phyloP scores from a whole-genome alignment of 306 rosid genomes.

The Begonia masoniana region DNA sequence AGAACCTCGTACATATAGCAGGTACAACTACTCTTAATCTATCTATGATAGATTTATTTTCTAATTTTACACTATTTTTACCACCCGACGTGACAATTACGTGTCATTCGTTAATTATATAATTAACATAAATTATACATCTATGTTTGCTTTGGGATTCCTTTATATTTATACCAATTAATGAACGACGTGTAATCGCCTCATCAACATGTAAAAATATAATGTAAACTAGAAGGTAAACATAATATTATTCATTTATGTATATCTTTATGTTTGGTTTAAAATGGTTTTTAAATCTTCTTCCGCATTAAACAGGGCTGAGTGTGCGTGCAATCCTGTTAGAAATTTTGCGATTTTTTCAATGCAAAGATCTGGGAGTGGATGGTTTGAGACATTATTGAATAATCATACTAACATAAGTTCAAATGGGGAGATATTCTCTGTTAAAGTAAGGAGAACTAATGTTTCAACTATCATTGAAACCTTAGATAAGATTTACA shows the following conservation, averaged over 20 bases:
- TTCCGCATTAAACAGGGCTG: constrained; percentile 45
- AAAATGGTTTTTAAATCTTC: constrained; percentile 15
- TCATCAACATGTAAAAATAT: too few relatives aligned
- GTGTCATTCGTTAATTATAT: too few relatives aligned
- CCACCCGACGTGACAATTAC: too few relatives aligned
- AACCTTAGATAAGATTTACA: constrained; percentile 74
- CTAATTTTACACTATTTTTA: too few relatives aligned
- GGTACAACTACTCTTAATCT: constrained; percentile 23
- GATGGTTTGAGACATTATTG: constrained; percentile 97
- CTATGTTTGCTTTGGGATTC: too few relatives aligned
- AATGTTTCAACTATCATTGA: constrained; percentile 64
- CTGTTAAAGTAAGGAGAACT: constrained; percentile 82
- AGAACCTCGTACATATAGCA: constrained; percentile 63
- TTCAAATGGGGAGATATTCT: constrained; percentile 93
- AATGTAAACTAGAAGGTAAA: too few relatives aligned
- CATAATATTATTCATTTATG: constrained; percentile 5
- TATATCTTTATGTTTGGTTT: constrained; percentile 1
- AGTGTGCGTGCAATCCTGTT: constrained; percentile 81
- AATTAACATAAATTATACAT: too few relatives aligned
- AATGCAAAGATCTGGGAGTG: constrained; percentile 99
- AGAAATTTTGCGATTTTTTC: constrained; percentile 78
- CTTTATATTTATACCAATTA: too few relatives aligned
- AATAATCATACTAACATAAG: constrained; percentile 88
- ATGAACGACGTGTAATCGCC: too few relatives aligned
- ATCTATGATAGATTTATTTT: too few relatives aligned